phyloP scores from a whole-genome alignment of 805 yeast species.

The Yarrowia sp. region DNA sequence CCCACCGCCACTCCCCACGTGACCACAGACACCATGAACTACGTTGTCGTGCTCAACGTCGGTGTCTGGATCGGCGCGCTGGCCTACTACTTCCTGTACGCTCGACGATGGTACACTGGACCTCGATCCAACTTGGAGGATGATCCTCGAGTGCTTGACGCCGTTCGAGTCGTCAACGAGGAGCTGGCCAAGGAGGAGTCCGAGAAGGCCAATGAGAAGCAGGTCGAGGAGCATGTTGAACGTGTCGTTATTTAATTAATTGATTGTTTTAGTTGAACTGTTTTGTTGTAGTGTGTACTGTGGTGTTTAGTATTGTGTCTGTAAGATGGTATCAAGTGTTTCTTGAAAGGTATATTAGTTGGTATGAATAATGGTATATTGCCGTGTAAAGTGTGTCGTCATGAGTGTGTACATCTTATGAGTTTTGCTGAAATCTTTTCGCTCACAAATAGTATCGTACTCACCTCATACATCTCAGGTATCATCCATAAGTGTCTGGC shows the following conservation, averaged over 20 bases:
- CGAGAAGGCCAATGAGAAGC: slow-evolving; percentile 15
- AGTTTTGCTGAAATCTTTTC: too few relatives aligned
- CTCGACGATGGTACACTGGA: slow-evolving; percentile 63
- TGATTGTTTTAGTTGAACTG: background rate
- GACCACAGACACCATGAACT: slow-evolving; percentile 63
- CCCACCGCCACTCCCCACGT: slow-evolving; percentile 55
- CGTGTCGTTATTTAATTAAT: slow-evolving; percentile 28
- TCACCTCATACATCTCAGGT: too few relatives aligned
- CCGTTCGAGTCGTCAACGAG: slow-evolving; percentile 31
- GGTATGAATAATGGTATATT: too few relatives aligned
- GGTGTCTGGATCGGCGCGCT: slow-evolving; percentile 65
- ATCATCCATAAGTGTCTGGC: too few relatives aligned
- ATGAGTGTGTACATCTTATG: too few relatives aligned
- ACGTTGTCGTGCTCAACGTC: slow-evolving; percentile 68
- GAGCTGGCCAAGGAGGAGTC: slow-evolving; percentile 30
- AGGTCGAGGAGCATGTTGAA: slow-evolving; percentile 19
- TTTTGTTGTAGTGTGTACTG: background rate
- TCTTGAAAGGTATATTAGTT: too few relatives aligned
- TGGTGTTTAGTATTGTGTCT: background rate
- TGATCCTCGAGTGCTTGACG: slow-evolving; percentile 29
- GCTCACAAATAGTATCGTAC: too few relatives aligned
- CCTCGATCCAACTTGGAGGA: slow-evolving; percentile 52
- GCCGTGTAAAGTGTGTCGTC: too few relatives aligned
- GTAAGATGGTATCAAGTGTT: too few relatives aligned
- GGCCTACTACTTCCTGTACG: slow-evolving; percentile 60